A percentile compares a stretch with the other conserved stretches of the same genome.
phyloP scores from a whole-genome alignment of 78 protist species.

The Guillardia theta region DNA sequence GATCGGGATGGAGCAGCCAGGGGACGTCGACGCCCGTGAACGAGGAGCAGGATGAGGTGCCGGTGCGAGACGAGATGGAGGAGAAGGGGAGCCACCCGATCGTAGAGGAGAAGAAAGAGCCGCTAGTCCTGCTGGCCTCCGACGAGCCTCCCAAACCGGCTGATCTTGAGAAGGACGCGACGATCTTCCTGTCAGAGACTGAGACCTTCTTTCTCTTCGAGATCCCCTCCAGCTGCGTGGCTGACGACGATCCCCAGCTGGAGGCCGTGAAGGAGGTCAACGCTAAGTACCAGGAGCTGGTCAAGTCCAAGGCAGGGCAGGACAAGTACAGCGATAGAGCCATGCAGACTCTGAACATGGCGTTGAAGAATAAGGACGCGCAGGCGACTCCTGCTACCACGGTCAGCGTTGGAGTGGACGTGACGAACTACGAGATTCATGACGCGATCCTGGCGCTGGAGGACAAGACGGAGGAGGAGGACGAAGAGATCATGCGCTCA shows the following conservation, averaged over 20 bases:
- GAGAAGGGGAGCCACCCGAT: too few relatives aligned
- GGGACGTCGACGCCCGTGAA: too few relatives aligned
- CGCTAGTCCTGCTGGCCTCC: too few relatives aligned
- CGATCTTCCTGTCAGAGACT: neutral
- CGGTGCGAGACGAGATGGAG: too few relatives aligned
- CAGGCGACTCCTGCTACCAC: neutral
- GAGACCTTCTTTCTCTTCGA: neutral
- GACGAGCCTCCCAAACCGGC: too few relatives aligned
- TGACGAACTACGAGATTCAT: neutral
- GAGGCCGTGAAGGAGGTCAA: neutral
- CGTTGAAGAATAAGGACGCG: slow-evolving; percentile 36
- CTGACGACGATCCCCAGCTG: neutral
- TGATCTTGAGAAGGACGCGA: too few relatives aligned
- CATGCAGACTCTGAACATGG: slow-evolving; percentile 46
- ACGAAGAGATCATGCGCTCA: neutral
- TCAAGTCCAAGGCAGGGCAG: neutral
- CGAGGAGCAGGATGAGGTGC: too few relatives aligned
- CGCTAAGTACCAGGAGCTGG: neutral
- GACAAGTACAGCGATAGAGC: slow-evolving; percentile 42
- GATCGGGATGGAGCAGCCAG: too few relatives aligned
- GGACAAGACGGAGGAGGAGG: neutral
- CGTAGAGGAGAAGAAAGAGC: too few relatives aligned
- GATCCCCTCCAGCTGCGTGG: neutral
- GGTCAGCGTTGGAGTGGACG: neutral
- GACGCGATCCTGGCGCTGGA: slow-evolving; percentile 15